A percentile compares a stretch with the other conserved stretches of the same genome.
These are phyloP conservation scores for Ganoderma leucocontextum DNA, from an alignment of 1,284 basidiomycete species.

Conservation along the genomic window DNA sequence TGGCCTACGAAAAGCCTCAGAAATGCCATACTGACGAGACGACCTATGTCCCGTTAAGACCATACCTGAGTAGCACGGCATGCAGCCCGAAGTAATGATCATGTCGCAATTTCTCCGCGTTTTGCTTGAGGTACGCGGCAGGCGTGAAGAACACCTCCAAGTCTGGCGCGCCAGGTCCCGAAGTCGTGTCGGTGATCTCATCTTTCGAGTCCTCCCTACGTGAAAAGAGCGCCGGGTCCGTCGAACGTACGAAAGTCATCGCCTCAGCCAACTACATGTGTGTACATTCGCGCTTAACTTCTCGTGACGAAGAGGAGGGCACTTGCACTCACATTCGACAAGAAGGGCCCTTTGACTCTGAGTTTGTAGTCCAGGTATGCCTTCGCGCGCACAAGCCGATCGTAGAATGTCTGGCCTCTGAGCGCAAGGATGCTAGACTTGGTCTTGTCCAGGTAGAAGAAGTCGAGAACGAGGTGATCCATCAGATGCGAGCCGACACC, in stretches of 20 bases:
- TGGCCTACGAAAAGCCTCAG: constrained; percentile 43
- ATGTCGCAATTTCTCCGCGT: constrained; percentile 24
- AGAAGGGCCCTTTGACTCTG: constrained; percentile 48
- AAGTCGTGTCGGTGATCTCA: constrained; percentile 56
- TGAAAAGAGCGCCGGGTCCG: background rate
- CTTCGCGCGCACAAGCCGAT: constrained; percentile 45
- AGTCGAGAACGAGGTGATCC: constrained; percentile 62
- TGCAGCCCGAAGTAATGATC: constrained; percentile 43
- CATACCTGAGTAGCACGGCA: constrained; percentile 35
- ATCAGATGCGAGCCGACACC: constrained; percentile 67
- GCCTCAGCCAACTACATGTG: background rate
- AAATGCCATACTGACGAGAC: background rate
- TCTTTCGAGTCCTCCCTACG: constrained; percentile 34
- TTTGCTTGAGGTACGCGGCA: constrained; percentile 49
- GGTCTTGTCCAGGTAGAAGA: constrained; percentile 61
- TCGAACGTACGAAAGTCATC: background rate
- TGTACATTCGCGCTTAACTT: background rate
- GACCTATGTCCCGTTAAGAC: background rate
- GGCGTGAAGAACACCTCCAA: constrained; percentile 64
- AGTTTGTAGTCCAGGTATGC: constrained; percentile 55
- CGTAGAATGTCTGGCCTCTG: constrained; percentile 47
- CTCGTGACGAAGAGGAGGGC: constrained; percentile 50
- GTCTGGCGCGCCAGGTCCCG: constrained; percentile 64
- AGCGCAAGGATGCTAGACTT: constrained; percentile 36
- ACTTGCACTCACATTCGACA: constrained; percentile 62